phyloP scores from a whole-genome alignment of 805 yeast species.

The Zygosaccharomyces rouxii region DNA sequence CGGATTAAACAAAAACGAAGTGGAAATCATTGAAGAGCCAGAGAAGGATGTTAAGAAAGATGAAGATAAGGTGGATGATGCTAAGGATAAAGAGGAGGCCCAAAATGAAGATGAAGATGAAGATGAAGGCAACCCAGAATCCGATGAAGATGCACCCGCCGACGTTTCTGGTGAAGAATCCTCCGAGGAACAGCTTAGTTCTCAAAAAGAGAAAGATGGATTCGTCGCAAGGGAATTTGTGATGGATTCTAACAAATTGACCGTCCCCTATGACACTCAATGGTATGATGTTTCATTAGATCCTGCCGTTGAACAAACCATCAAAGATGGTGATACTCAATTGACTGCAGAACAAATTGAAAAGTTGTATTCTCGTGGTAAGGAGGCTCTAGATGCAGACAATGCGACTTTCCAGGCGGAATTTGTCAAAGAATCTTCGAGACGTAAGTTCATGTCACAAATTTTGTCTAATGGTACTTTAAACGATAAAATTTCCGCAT shows the following conservation, averaged over 20 bases:
- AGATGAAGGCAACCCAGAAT: constrained; percentile 25
- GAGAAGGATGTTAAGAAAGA: constrained; percentile 33
- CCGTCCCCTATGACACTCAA: constrained; percentile 58
- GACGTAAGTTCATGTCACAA: constrained; percentile 81
- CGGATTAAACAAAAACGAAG: constrained; percentile 47
- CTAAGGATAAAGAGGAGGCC: constrained; percentile 34
- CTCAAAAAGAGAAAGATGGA: constrained; percentile 27
- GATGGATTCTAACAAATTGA: constrained; percentile 52
- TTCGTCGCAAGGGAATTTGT: constrained; percentile 35
- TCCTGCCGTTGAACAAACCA: constrained; percentile 21
- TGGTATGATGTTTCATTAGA: constrained; percentile 68
- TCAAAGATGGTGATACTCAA: constrained; percentile 20
- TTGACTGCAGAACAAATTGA: constrained; percentile 52
- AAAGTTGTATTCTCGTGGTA: constrained; percentile 60
- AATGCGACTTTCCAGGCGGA: constrained; percentile 68
- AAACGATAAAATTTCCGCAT: constrained; percentile 90
- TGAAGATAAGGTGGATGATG: constrained; percentile 37
- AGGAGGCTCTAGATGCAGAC: constrained; percentile 61
- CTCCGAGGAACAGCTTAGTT: constrained; percentile 17
- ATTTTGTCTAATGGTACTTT: constrained; percentile 89
- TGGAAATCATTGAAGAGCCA: constrained; percentile 36
- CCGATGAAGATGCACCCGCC: constrained; percentile 15
- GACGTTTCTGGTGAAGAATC: constrained; percentile 23
- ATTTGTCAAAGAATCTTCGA: constrained; percentile 71
- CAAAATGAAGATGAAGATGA: constrained; percentile 23